Evolutionary conservation across 164 flowering plant genomes (phyloP), one percentile per base, ranked within the genome.

Genomic region (Magnolia sinica): DNA sequence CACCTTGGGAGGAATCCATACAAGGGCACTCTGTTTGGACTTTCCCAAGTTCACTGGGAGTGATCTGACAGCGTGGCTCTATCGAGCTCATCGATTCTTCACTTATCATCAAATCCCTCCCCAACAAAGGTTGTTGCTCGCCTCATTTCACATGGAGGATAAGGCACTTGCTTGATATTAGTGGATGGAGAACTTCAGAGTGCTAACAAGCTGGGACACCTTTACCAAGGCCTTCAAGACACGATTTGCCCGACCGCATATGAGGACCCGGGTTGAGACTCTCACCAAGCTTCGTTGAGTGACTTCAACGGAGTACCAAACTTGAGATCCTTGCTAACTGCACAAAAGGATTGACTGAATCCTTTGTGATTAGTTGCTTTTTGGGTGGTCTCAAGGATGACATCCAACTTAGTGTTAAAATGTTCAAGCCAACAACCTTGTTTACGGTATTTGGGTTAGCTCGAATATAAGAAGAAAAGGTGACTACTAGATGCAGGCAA

Each of bases 81-180:
- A 37, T 37, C 45, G 45, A 37, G 7, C 45, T 37, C 45, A 37
- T 19, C 20, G 9, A 9, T 22, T 64, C 68, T 64, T 64, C 23
- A 8, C 68, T 64, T 20, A 64, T 20, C 68, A 64, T 22, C 68
- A 64, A 22, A 64, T 23, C 10, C 68, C 68, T 20, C 68, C 68
- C 18, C 68, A n/a, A 19, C 70, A 68, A 3, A 7, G 37, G 8
- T 80, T 20, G 79, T 74, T 58, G 18, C 50, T 31, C 77, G 70
- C 70, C 49, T 29, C 70, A 10, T 68, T 68, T 18, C 70, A 68
- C 24, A 68, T 24, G 49, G 70, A 68, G 18, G 37, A 8, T 68
- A 29, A 29, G 49, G 70, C 70, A 9, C 70, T 68, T 68, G 45
- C 70, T 13, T 29, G 49, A 45, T 68, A 68, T 27, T 9, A 68